A percentile compares a stretch with the other conserved stretches of the same genome.
Conservation (phyloP, 2,329 filamentous ascomycete genomes). For the Byssoonygena ceratinophila region DNA sequence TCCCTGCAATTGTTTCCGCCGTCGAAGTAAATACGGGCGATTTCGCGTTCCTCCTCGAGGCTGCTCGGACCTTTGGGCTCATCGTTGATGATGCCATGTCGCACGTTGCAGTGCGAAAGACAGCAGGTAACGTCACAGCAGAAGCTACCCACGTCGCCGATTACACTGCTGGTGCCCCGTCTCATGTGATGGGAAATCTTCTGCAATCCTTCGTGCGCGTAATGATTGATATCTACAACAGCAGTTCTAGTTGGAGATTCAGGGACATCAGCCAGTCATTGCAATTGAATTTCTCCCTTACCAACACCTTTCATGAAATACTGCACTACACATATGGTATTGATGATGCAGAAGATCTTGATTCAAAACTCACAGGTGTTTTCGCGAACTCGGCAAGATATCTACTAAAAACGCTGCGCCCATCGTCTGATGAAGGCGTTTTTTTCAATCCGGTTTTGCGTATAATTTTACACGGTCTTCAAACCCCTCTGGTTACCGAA, state of each 20-base stretch:
- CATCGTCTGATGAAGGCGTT: slow-evolving; percentile 56
- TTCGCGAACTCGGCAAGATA: slow-evolving; percentile 65
- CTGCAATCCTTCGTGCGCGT: slow-evolving; percentile 63
- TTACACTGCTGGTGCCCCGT: slow-evolving; percentile 62
- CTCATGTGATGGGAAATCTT: slow-evolving; percentile 63
- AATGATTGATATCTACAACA: slow-evolving; percentile 74
- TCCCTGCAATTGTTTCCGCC: slow-evolving; percentile 68
- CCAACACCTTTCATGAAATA: slow-evolving; percentile 60
- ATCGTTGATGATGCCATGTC: slow-evolving; percentile 64
- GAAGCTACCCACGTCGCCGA: slow-evolving; percentile 27
- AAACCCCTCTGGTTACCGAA: slow-evolving; percentile 51
- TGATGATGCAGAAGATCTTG: slow-evolving; percentile 47
- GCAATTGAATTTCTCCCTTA: slow-evolving; percentile 56
- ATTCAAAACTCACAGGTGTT: slow-evolving; percentile 47
- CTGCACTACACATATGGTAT: slow-evolving; percentile 64
- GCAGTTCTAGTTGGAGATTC: slow-evolving; percentile 77
- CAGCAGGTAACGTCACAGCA: slow-evolving; percentile 24
- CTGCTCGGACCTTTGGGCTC: slow-evolving; percentile 61
- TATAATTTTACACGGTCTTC: slow-evolving; percentile 54
- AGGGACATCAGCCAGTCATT: slow-evolving; percentile 55
- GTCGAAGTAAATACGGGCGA: slow-evolving; percentile 67
- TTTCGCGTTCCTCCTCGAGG: slow-evolving; percentile 66
- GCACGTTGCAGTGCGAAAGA: slow-evolving; percentile 39
- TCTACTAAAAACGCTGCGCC: slow-evolving; percentile 65
- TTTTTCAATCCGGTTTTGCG: slow-evolving; percentile 67